A percentile compares a stretch with the other conserved stretches of the same genome.
phyloP scores from a whole-genome alignment of 139 green algal genomes.

The Gonium pectorale region DNA sequence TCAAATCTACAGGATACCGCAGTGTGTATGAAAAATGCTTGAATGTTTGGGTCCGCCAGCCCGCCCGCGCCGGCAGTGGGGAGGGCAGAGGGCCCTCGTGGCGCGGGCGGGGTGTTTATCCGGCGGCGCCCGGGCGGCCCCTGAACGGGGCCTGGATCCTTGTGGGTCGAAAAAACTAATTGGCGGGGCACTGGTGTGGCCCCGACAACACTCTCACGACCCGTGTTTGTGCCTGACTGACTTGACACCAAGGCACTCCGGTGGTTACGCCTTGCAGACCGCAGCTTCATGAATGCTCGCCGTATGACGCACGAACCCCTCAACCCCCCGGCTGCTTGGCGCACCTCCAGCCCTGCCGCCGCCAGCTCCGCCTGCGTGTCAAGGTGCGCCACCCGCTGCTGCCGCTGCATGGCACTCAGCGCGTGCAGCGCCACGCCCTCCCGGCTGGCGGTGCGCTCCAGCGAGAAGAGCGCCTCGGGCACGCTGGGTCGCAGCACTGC shows the following conservation, averaged over 20 bases:
- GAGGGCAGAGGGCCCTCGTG: not conserved
- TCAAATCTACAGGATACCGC: too few species aligned
- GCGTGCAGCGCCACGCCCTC: constrained; percentile 1
- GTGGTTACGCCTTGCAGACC: too few species aligned
- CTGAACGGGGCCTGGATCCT: constrained; percentile 26
- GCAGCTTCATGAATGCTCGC: not conserved
- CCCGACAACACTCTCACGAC: constrained; percentile 44
- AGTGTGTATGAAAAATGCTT: too few species aligned
- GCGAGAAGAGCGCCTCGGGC: constrained; percentile 21
- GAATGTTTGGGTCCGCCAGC: not conserved
- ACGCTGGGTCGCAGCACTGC: constrained; percentile 20
- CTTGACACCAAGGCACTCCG: too few species aligned
- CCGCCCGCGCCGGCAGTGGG: not conserved
- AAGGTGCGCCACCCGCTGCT: constrained; percentile 1
- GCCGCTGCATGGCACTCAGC: constrained; percentile 20
- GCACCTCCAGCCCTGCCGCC: constrained; percentile 43
- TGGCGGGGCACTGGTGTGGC: constrained; percentile 13
- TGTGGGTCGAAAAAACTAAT: constrained; percentile 39
- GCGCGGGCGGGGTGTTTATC: not conserved
- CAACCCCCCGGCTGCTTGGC: too few species aligned
- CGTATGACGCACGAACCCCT: too few species aligned
- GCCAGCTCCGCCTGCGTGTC: constrained; percentile 53
- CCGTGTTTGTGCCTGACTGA: too few species aligned
- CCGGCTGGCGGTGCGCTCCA: constrained; percentile 27
- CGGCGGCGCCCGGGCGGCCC: constrained; percentile 6